Conservation (phyloP, 1,284 basidiomycete genomes). For the Malassezia psittaci region DNA sequence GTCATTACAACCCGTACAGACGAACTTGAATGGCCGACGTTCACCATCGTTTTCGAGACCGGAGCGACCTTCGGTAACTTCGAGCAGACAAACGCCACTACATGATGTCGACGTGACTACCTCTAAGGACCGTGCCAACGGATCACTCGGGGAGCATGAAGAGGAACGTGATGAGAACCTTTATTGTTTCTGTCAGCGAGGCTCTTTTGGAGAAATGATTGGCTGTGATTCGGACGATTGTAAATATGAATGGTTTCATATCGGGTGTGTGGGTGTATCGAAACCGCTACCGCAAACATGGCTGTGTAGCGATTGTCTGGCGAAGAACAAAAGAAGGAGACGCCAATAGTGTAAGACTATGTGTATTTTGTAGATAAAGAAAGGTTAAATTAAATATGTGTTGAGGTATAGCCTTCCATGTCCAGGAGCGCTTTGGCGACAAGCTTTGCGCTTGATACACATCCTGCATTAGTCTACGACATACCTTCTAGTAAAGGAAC, state of each 20-base stretch:
- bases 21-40: not conserved
- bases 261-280: slow-evolving; percentile 43
- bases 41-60: not conserved
- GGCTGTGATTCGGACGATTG: slow-evolving; percentile 39
- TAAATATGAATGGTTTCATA: slow-evolving; percentile 46
- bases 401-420: not conserved
- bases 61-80: not conserved
- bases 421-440: slow-evolving; percentile 12
- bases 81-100: not conserved
- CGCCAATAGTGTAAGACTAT: slow-evolving; percentile 5
- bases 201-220: slow-evolving; percentile 45
- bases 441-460: slow-evolving; percentile 20
- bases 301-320: slow-evolving; percentile 19
- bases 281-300: slow-evolving; percentile 44
- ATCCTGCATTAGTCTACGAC: not conserved
- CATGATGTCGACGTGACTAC: not conserved
- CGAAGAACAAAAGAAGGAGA: slow-evolving; percentile 15
- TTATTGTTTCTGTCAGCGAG: slow-evolving; percentile 45
- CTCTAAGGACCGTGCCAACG: not conserved
- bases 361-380: not conserved
- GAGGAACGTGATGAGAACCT: slow-evolving; percentile 38
- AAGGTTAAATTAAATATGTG: not conserved
- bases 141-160: slow-evolving; percentile 6
- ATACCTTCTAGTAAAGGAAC: slow-evolving; percentile 26
- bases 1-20: not conserved